Evolutionary conservation across 371 early-diverging fungal species (phyloP), one percentile per base, ranked within the genome.

Genomic region (Mortierella sp.): DNA sequence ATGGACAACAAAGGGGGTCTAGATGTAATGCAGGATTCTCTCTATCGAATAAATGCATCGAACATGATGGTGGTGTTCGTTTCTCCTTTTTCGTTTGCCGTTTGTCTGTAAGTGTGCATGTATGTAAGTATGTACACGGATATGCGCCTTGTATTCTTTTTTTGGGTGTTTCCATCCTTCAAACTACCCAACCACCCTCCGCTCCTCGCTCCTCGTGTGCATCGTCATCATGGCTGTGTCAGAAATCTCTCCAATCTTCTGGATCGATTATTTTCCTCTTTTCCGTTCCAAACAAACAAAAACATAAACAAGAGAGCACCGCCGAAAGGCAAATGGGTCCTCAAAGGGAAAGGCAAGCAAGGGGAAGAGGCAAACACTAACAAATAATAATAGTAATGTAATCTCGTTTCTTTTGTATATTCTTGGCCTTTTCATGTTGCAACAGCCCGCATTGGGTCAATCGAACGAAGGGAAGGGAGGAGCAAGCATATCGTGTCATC

Each of bases 201-300:
- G 19, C n/a, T 54, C 13, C 73, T 50, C 31, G 0, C 57, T 9
- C 38, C 65, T 38, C 44, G 68, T 65, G 58, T 58, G 65, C 8
- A 68, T 42, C 68, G 24, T 68, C 68, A 68, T 68, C 19, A 68
- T 68, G 68, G 68, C 68, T 68, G 68, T 68, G 68, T 68, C 68
- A 68, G 38, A 68, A 63, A 63, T 63, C 14, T 63, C 50, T 11
- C 16, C 50, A 50, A 63, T 34, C 26, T 24, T 72, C 74, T 68
- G 68, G 68, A 42, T 68, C 68, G 68, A 68, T 68, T 52, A 31
- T 72, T 72, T 72, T 72, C 72, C 72, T 48, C 54, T 34, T 72
- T 63, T 68, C 68, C 42, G 38, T 31, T 31, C 31, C 24, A 21
- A 26, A 26, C 57, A 3, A n/a, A 57, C 52, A 38, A 1, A 38